Percentiles rank a stretch among this genome's conserved stretches.
phyloP scores from a whole-genome alignment of 306 rosid genomes.

The Ceratonia siliqua region DNA sequence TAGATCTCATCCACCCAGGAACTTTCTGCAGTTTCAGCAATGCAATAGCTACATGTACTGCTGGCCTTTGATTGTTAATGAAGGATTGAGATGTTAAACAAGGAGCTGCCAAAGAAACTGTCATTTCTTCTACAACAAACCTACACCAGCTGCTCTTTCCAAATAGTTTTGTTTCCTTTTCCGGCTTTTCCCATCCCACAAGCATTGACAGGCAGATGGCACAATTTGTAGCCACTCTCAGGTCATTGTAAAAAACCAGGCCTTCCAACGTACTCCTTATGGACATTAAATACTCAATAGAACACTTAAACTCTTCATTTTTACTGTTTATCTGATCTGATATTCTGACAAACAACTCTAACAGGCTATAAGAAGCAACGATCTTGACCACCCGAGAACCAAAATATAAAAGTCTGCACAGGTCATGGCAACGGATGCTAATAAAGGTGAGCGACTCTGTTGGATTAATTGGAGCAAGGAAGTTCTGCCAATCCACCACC shows the following conservation, averaged over 20 bases:
- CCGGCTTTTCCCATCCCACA: conserved; percentile 58
- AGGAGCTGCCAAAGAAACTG: conserved; percentile 68
- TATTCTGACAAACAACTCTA: conserved; percentile 69
- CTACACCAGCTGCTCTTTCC: conserved; percentile 67
- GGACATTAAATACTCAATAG: conserved; percentile 57
- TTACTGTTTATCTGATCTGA: conserved; percentile 57
- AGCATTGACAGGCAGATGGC: conserved; percentile 68
- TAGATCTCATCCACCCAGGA: conserved; percentile 74
- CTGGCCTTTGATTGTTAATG: conserved; percentile 55
- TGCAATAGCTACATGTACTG: conserved; percentile 58
- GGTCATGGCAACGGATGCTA: conserved; percentile 71
- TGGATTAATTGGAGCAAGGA: conserved; percentile 52
- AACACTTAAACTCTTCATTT: conserved; percentile 55
- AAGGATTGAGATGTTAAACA: conserved; percentile 61
- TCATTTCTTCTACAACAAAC: conserved; percentile 81
- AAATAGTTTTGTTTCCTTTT: conserved; percentile 39
- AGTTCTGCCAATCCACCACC: conserved; percentile 73
- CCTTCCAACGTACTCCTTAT: conserved; percentile 73
- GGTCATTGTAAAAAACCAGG: conserved; percentile 60
- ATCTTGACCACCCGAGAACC: conserved; percentile 73
- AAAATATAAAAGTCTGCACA: conserved; percentile 82
- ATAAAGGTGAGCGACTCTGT: conserved; percentile 52
- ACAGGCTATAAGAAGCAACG: conserved; percentile 68
- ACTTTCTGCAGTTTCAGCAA: conserved; percentile 54
- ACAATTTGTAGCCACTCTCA: conserved; percentile 74